Evolutionary conservation across 306 rosid species (phyloP), one percentile per base, ranked within the genome.

Genomic region (Ammopiptanthus mongolicus): DNA sequence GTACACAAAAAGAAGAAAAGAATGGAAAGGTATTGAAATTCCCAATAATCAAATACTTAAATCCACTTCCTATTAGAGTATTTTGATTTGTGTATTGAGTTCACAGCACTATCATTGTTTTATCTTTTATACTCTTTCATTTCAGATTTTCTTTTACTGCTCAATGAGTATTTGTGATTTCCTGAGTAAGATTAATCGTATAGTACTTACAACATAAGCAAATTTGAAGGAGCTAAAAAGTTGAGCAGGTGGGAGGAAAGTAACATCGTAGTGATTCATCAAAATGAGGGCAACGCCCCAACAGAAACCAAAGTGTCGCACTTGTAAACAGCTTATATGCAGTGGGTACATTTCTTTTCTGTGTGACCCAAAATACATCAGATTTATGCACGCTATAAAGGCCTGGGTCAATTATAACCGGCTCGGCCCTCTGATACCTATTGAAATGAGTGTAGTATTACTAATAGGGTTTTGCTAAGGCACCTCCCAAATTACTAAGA

Each of bases 241-340:
- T 74, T 31, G 17, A 3, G 78, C 23, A 55, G 65, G 15, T 25
- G 15, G 3, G n/a, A 61, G 14, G 52, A 46, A 46, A 5, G 11
- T 18, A 58, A 12, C 2, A 47, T 23, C 23, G 15, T 5, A 70
- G 47, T 69, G 22, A 44, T 44, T 19, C 8, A 22, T 14, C 15
- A 70, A 23, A 46, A 34, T 31, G 7, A 36, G 69, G 69, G 76
- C 50, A 37, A 7, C 6, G 42, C 11, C 42, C 0, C 42, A 60
- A 5, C 10, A 41, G 58, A 48, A 29, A 76, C 41, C 63, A 68
- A 68, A 4, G 71, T 37, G 46, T 46, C 83, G 62, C 62, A 86
- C 97, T 91, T 48, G 92, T 91, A 79, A 88, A 95, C 81, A 95
- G 84, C 85, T 52, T 89, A 82, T 89, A 91, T 5, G 91, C 90